Percentiles rank a stretch among this genome's conserved stretches.
These are phyloP conservation scores for Eustoma russellianum DNA, from an alignment of 257 asterid genomes.

Conservation along the genomic window DNA sequence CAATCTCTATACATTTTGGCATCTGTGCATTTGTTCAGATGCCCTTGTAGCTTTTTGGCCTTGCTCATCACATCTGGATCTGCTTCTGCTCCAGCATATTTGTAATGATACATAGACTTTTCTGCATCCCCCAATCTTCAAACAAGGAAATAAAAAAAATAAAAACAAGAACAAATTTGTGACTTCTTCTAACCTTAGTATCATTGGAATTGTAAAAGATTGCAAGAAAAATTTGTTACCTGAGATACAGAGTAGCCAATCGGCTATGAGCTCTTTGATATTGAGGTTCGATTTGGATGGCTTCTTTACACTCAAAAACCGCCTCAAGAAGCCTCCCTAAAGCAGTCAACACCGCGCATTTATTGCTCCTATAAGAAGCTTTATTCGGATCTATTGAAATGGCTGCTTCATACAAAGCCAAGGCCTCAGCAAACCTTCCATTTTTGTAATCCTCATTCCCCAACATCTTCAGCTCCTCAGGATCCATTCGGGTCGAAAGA, in stretches of 20 bases:
- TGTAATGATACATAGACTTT: conserved; percentile 56
- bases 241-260: conserved; percentile 55
- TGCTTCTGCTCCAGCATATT: conserved; percentile 65
- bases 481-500: conserved; percentile 82
- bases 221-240: conserved; percentile 19
- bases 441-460: conserved; percentile 97
- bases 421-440: conserved; percentile 85
- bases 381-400: conserved; percentile 80
- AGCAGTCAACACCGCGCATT: conserved; percentile 89
- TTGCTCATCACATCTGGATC: conserved; percentile 62
- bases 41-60: conserved; percentile 41
- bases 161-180: too few relatives aligned
- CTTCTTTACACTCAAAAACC: conserved; percentile 79
- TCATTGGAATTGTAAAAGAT: not conserved
- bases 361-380: conserved; percentile 94
- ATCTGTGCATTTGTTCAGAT: conserved; percentile 48
- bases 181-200: too few relatives aligned
- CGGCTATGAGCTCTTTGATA: conserved; percentile 84
- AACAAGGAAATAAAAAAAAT: not conserved
- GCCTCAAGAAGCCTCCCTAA: conserved; percentile 91
- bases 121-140: conserved; percentile 73
- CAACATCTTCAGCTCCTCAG: conserved; percentile 73
- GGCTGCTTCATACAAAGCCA: conserved; percentile 85
- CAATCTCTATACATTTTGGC: conserved; percentile 56
- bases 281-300: conserved; percentile 58